A percentile compares a stretch with the other conserved stretches of the same genome.
Conservation (phyloP, 345 rosid species). For the Streptanthus diversifolius region DNA sequence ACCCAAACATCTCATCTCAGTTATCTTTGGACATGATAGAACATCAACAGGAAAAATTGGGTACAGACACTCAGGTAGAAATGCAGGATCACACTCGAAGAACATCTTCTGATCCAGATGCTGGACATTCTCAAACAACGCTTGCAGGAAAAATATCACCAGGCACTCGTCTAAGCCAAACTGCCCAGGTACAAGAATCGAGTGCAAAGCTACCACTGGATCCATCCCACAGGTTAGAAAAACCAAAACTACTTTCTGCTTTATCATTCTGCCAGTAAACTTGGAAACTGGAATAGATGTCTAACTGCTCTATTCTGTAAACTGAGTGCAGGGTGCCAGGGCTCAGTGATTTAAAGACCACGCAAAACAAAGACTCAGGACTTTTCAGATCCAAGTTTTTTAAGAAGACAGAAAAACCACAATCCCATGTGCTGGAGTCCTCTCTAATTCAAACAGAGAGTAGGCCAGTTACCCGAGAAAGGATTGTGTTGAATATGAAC, state of each 20-base stretch:
- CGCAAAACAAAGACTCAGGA: constrained; percentile 42
- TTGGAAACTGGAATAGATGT: constrained; percentile 1
- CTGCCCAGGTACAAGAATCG: constrained; percentile 28
- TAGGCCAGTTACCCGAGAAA: constrained; percentile 35
- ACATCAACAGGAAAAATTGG: constrained; percentile 30
- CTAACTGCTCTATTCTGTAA: constrained; percentile 8
- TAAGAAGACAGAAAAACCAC: constrained; percentile 35
- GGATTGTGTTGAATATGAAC: constrained; percentile 14
- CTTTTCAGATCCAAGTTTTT: constrained; percentile 35
- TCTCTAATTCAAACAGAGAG: constrained; percentile 28
- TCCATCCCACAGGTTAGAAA: constrained; percentile 45
- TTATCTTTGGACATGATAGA: constrained; percentile 24
- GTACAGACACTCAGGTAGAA: constrained; percentile 25
- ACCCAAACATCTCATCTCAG: constrained; percentile 27
- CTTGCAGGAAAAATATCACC: constrained; percentile 25
- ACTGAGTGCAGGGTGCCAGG: constrained; percentile 31
- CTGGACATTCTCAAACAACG: constrained; percentile 21
- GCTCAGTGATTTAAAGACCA: constrained; percentile 18
- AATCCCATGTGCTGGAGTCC: constrained; percentile 31
- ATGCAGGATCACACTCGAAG: constrained; percentile 16
- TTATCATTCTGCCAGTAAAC: neutral
- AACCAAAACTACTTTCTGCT: neutral
- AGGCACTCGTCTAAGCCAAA: constrained; percentile 22
- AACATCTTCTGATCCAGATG: constrained; percentile 12
- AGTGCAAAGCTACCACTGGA: constrained; percentile 30